Percentiles rank a stretch among this genome's conserved stretches.
These are phyloP conservation scores for Ogataea henricii DNA, from an alignment of 805 yeast genomes.

Conservation along the genomic window DNA sequence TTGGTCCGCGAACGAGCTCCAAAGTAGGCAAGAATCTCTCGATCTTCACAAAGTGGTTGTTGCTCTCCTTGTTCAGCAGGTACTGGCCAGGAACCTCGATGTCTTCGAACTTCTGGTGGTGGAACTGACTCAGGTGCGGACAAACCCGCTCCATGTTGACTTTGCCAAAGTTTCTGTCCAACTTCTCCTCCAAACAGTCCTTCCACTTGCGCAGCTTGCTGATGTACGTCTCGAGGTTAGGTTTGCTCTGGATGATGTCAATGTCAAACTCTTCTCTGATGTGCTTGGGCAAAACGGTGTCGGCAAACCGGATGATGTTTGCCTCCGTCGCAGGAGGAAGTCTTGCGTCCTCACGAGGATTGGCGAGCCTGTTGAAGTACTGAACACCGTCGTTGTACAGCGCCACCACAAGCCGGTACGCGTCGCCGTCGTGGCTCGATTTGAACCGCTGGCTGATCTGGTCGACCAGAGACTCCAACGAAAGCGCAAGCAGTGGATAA, in stretches of 20 bases:
- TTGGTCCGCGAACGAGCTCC: constrained; percentile 85
- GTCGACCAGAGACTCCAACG: constrained; percentile 92
- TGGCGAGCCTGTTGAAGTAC: constrained; percentile 80
- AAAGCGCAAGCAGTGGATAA: constrained; percentile 87
- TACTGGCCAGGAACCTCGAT: constrained; percentile 98
- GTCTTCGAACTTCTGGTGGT: constrained; percentile 96
- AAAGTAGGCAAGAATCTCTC: constrained; percentile 89
- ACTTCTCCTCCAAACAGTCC: constrained; percentile 84
- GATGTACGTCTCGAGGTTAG: constrained; percentile 86
- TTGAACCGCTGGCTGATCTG: constrained; percentile 94
- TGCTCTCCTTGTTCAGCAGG: constrained; percentile 80
- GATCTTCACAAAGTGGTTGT: constrained; percentile 88
- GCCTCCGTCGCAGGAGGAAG: constrained; percentile 91
- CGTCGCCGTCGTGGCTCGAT: constrained; percentile 93
- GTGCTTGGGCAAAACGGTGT: constrained; percentile 86
- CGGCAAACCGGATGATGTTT: constrained; percentile 86
- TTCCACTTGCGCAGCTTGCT: constrained; percentile 87
- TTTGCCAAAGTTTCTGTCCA: constrained; percentile 79
- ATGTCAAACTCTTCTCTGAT: constrained; percentile 87
- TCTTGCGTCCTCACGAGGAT: constrained; percentile 84
- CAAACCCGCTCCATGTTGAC: constrained; percentile 87
- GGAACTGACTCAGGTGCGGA: constrained; percentile 95
- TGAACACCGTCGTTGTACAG: constrained; percentile 91
- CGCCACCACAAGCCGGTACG: constrained; percentile 91
- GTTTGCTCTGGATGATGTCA: constrained; percentile 85